These are phyloP conservation scores for Melampsora larici-populina DNA, from an alignment of 1,284 basidiomycete genomes.

Conservation along the genomic window DNA sequence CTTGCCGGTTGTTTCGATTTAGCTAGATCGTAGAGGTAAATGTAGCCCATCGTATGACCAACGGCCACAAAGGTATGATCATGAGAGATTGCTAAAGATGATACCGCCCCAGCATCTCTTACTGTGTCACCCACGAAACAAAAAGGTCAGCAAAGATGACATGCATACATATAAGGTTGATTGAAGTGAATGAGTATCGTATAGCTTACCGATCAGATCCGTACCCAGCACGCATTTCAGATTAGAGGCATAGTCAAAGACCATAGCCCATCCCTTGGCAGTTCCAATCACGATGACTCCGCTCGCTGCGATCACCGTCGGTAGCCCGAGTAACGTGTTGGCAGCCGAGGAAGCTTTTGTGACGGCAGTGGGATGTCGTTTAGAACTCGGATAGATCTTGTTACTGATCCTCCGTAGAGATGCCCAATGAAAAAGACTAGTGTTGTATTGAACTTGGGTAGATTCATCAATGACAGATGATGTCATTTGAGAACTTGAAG, in stretches of 20 bases:
- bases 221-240: slow-evolving; percentile 73
- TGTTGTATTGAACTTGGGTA: neutral
- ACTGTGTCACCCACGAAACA: slow-evolving; percentile 55
- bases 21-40: slow-evolving; percentile 80
- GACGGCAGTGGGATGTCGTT: neutral
- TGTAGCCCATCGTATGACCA: slow-evolving; percentile 78
- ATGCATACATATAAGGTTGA: slow-evolving; percentile 15
- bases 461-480: slow-evolving; percentile 19
- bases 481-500: neutral
- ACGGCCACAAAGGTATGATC: slow-evolving; percentile 90
- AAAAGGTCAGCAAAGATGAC: neutral
- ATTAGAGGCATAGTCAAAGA: slow-evolving; percentile 88
- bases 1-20: slow-evolving; percentile 59
- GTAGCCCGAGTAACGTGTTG: slow-evolving; percentile 58
- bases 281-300: slow-evolving; percentile 89
- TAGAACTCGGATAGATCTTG: slow-evolving; percentile 14
- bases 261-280: slow-evolving; percentile 69
- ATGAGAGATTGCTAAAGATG: slow-evolving; percentile 81
- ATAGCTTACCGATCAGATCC: slow-evolving; percentile 63
- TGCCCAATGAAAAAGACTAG: slow-evolving; percentile 26
- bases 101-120: slow-evolving; percentile 71
- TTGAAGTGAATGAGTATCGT: slow-evolving; percentile 17
- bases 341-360: slow-evolving; percentile 11
- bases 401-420: slow-evolving; percentile 28
- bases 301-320: slow-evolving; percentile 77